Conservation (phyloP, 352 stramenopile genomes). For the Thalassiosira exigua region DNA sequence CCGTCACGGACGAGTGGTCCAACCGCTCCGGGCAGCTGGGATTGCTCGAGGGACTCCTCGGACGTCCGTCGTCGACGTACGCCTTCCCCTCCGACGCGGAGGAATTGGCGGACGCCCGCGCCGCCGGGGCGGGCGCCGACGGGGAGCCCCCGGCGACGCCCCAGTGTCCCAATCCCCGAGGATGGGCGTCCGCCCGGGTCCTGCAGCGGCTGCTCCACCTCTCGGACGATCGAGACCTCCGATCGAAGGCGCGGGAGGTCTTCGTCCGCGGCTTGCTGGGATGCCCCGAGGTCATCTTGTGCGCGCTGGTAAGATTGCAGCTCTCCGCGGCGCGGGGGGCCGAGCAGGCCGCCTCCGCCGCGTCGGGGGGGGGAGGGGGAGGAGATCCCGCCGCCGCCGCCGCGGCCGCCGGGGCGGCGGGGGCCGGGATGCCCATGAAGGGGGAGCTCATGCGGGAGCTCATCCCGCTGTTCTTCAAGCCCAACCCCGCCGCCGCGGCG, state of each 20-base stretch:
- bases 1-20: conserved; percentile 70
- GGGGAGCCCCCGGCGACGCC: conserved; percentile 9
- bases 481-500: conserved; percentile 1
- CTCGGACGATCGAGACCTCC: conserved; percentile 74
- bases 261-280: conserved; percentile 75
- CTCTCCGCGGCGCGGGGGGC: conserved; percentile 39
- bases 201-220: conserved; percentile 78
- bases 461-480: conserved; percentile 84
- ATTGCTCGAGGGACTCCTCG: conserved; percentile 70
- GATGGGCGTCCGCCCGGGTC: conserved; percentile 74
- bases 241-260: conserved; percentile 72
- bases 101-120: conserved; percentile 65
- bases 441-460: conserved; percentile 84
- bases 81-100: conserved; percentile 67
- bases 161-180: conserved; percentile 60
- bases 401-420: conserved; percentile 7
- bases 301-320: conserved; percentile 76
- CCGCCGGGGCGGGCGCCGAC: conserved; percentile 48
- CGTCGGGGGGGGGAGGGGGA: conserved; percentile 14
- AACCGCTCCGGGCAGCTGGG: conserved; percentile 76
- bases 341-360: conserved; percentile 1
- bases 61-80: conserved; percentile 61
- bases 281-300: conserved; percentile 83
- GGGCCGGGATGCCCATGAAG: conserved; percentile 77
- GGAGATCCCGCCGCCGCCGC: neutral